Evolutionary conservation across 345 rosid species (phyloP).

Genomic region (Eucalyptus microcorys): DNA sequence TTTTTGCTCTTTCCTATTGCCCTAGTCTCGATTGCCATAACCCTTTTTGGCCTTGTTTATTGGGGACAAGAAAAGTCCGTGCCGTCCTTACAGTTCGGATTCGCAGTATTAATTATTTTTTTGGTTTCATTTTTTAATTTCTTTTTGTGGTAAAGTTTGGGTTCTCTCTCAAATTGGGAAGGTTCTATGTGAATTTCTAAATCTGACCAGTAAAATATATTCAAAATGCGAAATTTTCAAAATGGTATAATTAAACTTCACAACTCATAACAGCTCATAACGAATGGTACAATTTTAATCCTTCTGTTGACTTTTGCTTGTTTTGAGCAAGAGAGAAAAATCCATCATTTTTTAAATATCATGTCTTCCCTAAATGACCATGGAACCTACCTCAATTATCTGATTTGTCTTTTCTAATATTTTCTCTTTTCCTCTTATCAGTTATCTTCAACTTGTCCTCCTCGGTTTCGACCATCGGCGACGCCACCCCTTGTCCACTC

Average conservation of each 20-base stretch:
- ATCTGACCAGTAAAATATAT: background rate
- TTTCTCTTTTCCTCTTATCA: rapidly evolving
- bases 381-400: background rate
- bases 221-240: background rate
- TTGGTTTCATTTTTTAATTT: background rate
- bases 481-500: background rate
- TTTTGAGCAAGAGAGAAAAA: no score
- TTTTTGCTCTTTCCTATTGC: background rate
- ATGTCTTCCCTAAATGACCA: background rate
- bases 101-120: no score
- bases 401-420: background rate
- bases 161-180: background rate
- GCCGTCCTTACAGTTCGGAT: background rate
- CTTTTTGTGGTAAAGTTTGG: background rate
- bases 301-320: background rate
- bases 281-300: background rate
- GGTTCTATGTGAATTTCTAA: background rate
- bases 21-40: background rate
- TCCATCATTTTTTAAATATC: rapidly evolving
- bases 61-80: background rate
- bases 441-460: background rate
- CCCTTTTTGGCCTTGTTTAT: background rate
- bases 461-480: background rate
- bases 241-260: background rate
- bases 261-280: background rate